Evolutionary conservation across 768 basidiomycete genomes (phyloP), one percentile per base, ranked within the genome.

Genomic region (Hemileccinum rubropunctum): DNA sequence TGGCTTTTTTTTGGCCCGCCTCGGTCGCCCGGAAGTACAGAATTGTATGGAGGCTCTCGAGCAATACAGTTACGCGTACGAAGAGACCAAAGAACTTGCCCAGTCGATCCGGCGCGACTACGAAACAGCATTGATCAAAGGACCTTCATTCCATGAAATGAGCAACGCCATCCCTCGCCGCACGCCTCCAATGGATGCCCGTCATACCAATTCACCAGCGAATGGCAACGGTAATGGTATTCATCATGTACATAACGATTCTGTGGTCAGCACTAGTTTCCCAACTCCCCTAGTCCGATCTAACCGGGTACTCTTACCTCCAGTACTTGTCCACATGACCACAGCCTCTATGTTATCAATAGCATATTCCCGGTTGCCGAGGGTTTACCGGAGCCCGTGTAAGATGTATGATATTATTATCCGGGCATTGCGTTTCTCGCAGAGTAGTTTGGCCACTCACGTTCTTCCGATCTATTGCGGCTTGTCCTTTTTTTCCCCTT

Each of bases 41-140:
- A 85, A 87, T 58, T 95, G 94, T 65, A 84, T 95, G 58, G 81
- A 78, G 20, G 94, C 89, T 26, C 76, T 97, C 20, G 79, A 88
- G 59, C 94, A 97, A 68, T 95, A 95, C 64, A 88, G 88, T 60
- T 80, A 84, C 59, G 86, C 90, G 17, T 92, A 91, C 58, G 91
- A 91, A 63, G 89, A 92, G 57, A 85, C 89, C 27, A 87, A 82
- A 35, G 88, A 90, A 26, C 81, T 85, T 59, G 87, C 90, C 3
- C 74, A 74, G 33, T 80, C 86, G 62, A 85, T 95, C 28, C 68
- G 71, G 47, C 71, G 68, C 10, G 59, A 78, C 58, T 81, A 70
- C 73, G 76, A 56, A 50, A 74, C 52, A 74, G 74, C 72, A 6
- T 40, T 60, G 41, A 37, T 52, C 23, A 74, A 72, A 33, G 75